Evolutionary conservation across 2,329 filamentous ascomycete species (phyloP).

Genomic region (Trichocomaceae sp.): DNA sequence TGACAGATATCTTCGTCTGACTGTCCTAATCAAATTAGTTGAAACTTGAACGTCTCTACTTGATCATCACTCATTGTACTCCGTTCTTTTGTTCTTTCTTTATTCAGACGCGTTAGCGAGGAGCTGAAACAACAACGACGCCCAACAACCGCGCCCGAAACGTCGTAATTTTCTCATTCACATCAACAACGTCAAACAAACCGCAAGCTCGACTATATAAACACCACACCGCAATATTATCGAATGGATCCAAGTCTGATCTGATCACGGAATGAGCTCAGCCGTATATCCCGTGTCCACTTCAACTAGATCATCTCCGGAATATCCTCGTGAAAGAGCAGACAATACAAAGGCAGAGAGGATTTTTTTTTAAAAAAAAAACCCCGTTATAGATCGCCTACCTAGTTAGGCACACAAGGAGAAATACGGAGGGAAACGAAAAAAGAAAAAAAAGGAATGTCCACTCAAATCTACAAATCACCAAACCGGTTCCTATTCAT

Average conservation of each 20-base stretch:
- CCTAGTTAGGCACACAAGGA: neutral
- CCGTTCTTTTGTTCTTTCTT: too few species aligned
- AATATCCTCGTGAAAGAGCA: neutral
- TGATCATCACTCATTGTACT: too few species aligned
- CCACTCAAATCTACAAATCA: slow-evolving; percentile 7
- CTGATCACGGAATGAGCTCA: neutral
- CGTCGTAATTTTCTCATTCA: neutral
- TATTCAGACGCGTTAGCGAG: too few species aligned
- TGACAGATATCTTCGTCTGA: too few species aligned
- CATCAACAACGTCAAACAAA: too few species aligned
- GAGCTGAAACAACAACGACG: too few species aligned
- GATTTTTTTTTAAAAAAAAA: too few species aligned
- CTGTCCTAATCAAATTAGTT: too few species aligned
- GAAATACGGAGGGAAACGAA: neutral
- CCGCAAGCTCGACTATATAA: too few species aligned
- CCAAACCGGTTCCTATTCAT: slow-evolving; percentile 56
- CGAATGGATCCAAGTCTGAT: neutral
- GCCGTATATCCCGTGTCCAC: neutral
- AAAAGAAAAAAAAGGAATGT: neutral
- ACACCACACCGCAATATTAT: neutral
- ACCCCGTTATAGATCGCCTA: neutral
- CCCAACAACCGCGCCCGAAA: neutral
- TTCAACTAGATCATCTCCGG: neutral
- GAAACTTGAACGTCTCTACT: too few species aligned
- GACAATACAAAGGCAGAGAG: neutral